Conservation (phyloP, 768 basidiomycete species). For the Russula emetica region DNA sequence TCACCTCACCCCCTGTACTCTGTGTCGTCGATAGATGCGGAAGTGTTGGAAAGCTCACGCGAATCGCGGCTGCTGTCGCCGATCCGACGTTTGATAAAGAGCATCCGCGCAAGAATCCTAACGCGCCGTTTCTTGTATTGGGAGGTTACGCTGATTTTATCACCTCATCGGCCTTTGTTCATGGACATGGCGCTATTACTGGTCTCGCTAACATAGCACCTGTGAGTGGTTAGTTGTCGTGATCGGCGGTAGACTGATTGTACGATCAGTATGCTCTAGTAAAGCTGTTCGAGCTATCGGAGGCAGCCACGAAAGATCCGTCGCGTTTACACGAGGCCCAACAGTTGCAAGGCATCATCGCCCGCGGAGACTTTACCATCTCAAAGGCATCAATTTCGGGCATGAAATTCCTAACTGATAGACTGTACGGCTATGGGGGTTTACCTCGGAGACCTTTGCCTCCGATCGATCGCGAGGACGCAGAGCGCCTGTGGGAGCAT, state of each 20-base stretch:
- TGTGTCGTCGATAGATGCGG: constrained; percentile 55
- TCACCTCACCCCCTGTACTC: constrained; percentile 14
- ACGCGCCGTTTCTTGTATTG: constrained; percentile 74
- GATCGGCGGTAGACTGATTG: not conserved
- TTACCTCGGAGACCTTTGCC: constrained; percentile 72
- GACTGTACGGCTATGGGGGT: constrained; percentile 77
- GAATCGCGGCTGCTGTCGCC: constrained; percentile 69
- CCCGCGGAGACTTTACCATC: constrained; percentile 76
- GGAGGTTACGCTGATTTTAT: constrained; percentile 87
- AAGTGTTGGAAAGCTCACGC: constrained; percentile 86
- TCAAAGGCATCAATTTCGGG: constrained; percentile 73
- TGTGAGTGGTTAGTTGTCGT: constrained; percentile 37
- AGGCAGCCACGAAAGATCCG: constrained; percentile 50
- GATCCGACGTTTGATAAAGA: constrained; percentile 48
- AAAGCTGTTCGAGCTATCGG: constrained; percentile 60
- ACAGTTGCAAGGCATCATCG: constrained; percentile 73
- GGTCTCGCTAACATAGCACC: constrained; percentile 84
- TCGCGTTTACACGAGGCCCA: constrained; percentile 63
- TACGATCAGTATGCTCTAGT: constrained; percentile 49
- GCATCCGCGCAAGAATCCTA: constrained; percentile 63
- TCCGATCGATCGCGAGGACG: constrained; percentile 53
- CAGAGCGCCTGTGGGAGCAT: constrained; percentile 65
- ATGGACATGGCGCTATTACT: constrained; percentile 85
- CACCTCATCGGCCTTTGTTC: constrained; percentile 63
- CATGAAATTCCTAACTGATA: constrained; percentile 76